These are phyloP conservation scores for Rhodosporidiobolus odoratus DNA, from an alignment of 768 basidiomycete genomes.

Conservation along the genomic window DNA sequence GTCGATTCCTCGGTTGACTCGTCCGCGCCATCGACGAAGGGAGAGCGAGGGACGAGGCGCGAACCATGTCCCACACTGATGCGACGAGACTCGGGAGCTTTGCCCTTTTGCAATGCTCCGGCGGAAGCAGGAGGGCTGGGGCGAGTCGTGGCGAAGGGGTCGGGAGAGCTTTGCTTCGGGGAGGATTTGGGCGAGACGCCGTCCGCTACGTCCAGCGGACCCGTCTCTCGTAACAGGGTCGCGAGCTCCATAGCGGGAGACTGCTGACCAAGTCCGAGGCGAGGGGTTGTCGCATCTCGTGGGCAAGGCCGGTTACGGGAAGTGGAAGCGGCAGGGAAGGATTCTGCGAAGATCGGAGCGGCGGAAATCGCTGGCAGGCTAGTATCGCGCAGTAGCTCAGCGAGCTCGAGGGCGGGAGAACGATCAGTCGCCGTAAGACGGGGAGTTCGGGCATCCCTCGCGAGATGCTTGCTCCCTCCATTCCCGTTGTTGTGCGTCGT, in stretches of 20 bases:
- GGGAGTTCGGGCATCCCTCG: background rate
- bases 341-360: no score
- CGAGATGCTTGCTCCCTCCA: background rate
- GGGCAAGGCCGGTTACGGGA: background rate
- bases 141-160: background rate
- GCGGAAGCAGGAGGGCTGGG: background rate
- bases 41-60: background rate
- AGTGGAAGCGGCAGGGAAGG: background rate
- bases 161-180: no score
- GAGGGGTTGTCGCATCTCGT: background rate
- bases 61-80: no score
- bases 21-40: background rate
- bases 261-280: background rate
- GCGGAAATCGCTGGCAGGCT: background rate
- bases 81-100: background rate
- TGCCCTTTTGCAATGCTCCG: background rate
- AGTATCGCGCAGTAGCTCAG: slow-evolving; percentile 5
- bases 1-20: background rate
- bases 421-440: background rate
- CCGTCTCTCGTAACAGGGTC: background rate
- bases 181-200: background rate
- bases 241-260: slow-evolving; percentile 25
- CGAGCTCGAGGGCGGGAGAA: slow-evolving; percentile 5
- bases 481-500: background rate
- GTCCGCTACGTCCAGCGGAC: background rate